These are phyloP conservation scores for Phoma herbarum DNA, from an alignment of 2,329 filamentous ascomycete genomes.

Conservation along the genomic window DNA sequence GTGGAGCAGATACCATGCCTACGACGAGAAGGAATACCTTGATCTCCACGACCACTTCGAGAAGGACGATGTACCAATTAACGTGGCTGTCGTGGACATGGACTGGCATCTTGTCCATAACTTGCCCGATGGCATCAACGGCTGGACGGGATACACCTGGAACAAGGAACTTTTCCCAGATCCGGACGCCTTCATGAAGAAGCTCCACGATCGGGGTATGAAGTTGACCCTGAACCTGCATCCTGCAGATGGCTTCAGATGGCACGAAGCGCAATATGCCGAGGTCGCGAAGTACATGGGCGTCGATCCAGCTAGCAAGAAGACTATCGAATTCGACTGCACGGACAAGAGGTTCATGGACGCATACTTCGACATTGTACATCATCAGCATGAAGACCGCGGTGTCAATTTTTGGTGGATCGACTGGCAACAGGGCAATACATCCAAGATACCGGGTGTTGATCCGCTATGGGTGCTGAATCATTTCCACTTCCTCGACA, in stretches of 20 bases:
- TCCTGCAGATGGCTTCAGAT: slow-evolving; percentile 66
- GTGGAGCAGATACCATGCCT: slow-evolving; percentile 71
- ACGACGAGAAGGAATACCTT: slow-evolving; percentile 64
- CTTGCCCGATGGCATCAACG: slow-evolving; percentile 50
- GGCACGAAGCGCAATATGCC: slow-evolving; percentile 65
- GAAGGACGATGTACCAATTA: slow-evolving; percentile 62
- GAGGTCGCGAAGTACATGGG: slow-evolving; percentile 63
- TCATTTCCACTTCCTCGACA: slow-evolving; percentile 70
- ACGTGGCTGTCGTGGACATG: slow-evolving; percentile 70
- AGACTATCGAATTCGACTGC: slow-evolving; percentile 66
- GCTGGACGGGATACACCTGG: slow-evolving; percentile 72
- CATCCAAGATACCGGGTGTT: slow-evolving; percentile 64
- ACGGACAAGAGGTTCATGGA: slow-evolving; percentile 64
- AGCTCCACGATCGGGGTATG: slow-evolving; percentile 62
- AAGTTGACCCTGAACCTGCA: slow-evolving; percentile 69
- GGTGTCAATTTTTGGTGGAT: slow-evolving; percentile 73
- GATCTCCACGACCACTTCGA: slow-evolving; percentile 66
- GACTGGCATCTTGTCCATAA: slow-evolving; percentile 68
- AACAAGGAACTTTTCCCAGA: slow-evolving; percentile 66
- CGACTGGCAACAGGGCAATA: slow-evolving; percentile 71
- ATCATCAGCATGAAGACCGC: slow-evolving; percentile 63
- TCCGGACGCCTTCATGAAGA: slow-evolving; percentile 60
- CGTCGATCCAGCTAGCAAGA: slow-evolving; percentile 60
- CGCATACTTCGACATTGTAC: slow-evolving; percentile 67
- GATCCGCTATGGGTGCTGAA: slow-evolving; percentile 73